Percentiles rank a stretch among this genome's conserved stretches.
These are phyloP conservation scores for Suillus discolor DNA, from an alignment of 768 basidiomycete genomes.

Conservation along the genomic window DNA sequence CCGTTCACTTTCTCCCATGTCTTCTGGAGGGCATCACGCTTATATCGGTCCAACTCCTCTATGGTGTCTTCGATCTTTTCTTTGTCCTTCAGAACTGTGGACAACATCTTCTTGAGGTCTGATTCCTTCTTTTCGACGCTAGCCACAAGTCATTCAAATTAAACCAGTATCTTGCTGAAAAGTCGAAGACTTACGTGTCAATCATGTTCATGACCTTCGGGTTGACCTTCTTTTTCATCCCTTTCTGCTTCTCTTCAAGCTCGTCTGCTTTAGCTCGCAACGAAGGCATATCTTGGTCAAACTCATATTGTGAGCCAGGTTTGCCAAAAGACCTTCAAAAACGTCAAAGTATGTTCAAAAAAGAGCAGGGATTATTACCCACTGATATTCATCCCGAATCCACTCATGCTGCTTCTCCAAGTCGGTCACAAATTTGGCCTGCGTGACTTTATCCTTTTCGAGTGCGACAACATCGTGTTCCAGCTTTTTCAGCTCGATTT, in stretches of 20 bases:
- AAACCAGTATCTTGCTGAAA: background rate
- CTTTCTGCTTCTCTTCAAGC: constrained; percentile 76
- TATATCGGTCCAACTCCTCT: constrained; percentile 89
- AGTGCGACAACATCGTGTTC: constrained; percentile 69
- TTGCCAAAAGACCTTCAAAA: constrained; percentile 78
- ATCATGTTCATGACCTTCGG: constrained; percentile 96
- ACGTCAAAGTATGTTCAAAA: constrained; percentile 6
- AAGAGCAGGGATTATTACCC: constrained; percentile 35
- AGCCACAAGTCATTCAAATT: constrained; percentile 4
- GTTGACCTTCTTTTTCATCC: constrained; percentile 95
- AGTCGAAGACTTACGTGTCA: constrained; percentile 68
- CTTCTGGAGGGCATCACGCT: constrained; percentile 88
- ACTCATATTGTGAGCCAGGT: constrained; percentile 80
- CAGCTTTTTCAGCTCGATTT: constrained; percentile 62
- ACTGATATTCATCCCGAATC: constrained; percentile 90
- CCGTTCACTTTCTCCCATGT: constrained; percentile 96
- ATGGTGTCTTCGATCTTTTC: constrained; percentile 95
- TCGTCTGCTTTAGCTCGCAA: constrained; percentile 69
- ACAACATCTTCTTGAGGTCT: constrained; percentile 84
- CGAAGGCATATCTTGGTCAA: constrained; percentile 60
- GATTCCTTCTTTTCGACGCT: constrained; percentile 95
- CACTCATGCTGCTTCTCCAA: constrained; percentile 87
- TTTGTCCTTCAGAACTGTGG: constrained; percentile 89
- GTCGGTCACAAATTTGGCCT: constrained; percentile 51
- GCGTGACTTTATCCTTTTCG: constrained; percentile 64